These are phyloP conservation scores for Myriosclerotinia scirpicola DNA, from an alignment of 2,329 filamentous ascomycete genomes.

Conservation along the genomic window DNA sequence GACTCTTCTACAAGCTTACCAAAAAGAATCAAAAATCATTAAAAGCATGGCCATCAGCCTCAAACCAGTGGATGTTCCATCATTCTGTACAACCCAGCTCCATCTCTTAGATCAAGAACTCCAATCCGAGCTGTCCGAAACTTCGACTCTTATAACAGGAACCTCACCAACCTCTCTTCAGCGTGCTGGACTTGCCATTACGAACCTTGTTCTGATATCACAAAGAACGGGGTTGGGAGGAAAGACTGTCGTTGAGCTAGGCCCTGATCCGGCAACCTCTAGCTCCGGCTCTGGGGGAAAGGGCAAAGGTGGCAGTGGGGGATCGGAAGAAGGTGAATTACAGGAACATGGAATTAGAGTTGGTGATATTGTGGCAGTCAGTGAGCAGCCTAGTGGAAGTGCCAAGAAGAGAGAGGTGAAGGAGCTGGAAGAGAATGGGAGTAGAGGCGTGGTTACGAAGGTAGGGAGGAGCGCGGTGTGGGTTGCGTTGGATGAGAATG, in stretches of 20 bases:
- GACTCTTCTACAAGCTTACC: not conserved
- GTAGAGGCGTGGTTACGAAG: slow-evolving; percentile 68
- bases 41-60: slow-evolving; percentile 40
- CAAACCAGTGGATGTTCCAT: slow-evolving; percentile 55
- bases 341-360: slow-evolving; percentile 74
- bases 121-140: slow-evolving; percentile 69
- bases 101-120: slow-evolving; percentile 70
- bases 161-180: slow-evolving; percentile 69
- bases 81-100: slow-evolving; percentile 71
- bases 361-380: slow-evolving; percentile 75
- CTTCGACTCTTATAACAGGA: slow-evolving; percentile 62
- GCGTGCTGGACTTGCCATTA: slow-evolving; percentile 75
- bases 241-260: slow-evolving; percentile 83
- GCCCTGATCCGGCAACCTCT: slow-evolving; percentile 65
- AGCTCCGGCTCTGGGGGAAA: slow-evolving; percentile 1
- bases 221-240: slow-evolving; percentile 89
- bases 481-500: slow-evolving; percentile 68
- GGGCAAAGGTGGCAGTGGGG: slow-evolving; percentile 39
- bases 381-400: slow-evolving; percentile 70
- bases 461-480: slow-evolving; percentile 58
- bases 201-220: slow-evolving; percentile 70
- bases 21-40: not conserved
- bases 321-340: slow-evolving; percentile 52
- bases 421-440: slow-evolving; percentile 67
- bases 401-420: slow-evolving; percentile 62